phyloP scores from a whole-genome alignment of 2,329 filamentous ascomycete species.

The Cryphonectria carpinicola region DNA sequence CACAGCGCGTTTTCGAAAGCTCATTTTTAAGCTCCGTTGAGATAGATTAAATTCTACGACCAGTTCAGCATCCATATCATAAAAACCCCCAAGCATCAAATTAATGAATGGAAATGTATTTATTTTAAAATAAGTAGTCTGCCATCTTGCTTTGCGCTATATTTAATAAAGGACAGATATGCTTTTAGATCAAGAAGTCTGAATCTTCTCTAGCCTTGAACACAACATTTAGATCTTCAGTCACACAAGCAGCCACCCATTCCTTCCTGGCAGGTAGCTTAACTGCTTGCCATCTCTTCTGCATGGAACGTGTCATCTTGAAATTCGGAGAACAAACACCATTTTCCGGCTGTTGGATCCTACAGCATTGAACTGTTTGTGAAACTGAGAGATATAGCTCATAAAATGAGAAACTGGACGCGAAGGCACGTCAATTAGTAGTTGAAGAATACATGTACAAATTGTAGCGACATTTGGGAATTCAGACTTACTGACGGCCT shows the following conservation, averaged over 20 bases:
- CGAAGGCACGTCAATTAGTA: too few relatives aligned
- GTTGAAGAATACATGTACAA: neutral
- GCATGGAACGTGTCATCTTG: neutral
- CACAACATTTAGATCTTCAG: neutral
- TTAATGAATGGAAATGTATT: too few relatives aligned
- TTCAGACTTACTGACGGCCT: slow-evolving; percentile 34
- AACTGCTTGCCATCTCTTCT: slow-evolving; percentile 25
- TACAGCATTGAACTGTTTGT: slow-evolving; percentile 12
- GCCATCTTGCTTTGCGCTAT: too few relatives aligned
- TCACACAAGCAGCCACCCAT: slow-evolving; percentile 33
- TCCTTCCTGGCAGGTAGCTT: slow-evolving; percentile 31
- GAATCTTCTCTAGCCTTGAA: neutral
- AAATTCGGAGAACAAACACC: neutral
- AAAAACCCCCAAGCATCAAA: too few relatives aligned
- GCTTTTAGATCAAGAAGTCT: too few relatives aligned
- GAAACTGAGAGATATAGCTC: slow-evolving; percentile 16
- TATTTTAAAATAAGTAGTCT: too few relatives aligned
- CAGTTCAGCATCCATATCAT: too few relatives aligned
- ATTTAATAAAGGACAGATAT: too few relatives aligned
- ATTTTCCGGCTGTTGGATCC: slow-evolving; percentile 6
- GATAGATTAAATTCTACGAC: too few relatives aligned
- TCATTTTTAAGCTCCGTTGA: too few relatives aligned
- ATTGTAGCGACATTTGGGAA: neutral
- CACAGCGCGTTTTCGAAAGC: too few relatives aligned
- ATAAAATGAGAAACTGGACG: slow-evolving; percentile 21